Conservation (phyloP, 129 eudicot genomes). For the Escallonia rubra region DNA sequence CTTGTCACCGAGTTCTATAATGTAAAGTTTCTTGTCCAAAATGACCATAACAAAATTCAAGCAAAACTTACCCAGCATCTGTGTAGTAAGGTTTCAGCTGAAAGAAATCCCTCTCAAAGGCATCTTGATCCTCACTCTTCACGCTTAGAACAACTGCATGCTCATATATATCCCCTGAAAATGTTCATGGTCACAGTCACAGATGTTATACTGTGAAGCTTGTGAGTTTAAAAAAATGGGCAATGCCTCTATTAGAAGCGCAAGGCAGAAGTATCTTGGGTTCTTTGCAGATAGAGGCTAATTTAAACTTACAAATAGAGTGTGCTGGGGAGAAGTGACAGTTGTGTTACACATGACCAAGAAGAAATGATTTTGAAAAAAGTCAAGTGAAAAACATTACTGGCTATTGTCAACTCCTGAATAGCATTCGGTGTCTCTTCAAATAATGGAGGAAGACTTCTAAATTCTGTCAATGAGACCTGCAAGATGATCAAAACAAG, state of each 20-base stretch:
- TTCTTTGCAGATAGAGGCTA: too few species aligned
- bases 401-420: conserved; percentile 73
- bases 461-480: conserved; percentile 67
- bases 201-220: background rate
- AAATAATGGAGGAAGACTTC: conserved; percentile 85
- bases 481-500: conserved; percentile 19
- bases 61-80: conserved; percentile 61
- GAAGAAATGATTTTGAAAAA: background rate
- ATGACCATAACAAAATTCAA: background rate
- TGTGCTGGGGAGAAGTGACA: too few species aligned
- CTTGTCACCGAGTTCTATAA: background rate
- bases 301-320: too few species aligned
- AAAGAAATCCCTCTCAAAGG: conserved; percentile 93
- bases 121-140: conserved; percentile 89
- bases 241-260: too few species aligned
- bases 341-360: background rate
- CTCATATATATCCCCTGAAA: conserved; percentile 85
- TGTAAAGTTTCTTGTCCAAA: background rate
- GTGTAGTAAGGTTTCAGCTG: conserved; percentile 97
- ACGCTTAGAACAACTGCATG: conserved; percentile 92
- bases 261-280: too few species aligned
- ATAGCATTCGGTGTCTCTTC: conserved; percentile 66
- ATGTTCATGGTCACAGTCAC: background rate
- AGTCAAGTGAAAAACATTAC: conserved; percentile 26
- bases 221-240: background rate